Conservation (phyloP, 768 basidiomycete species). For the Kwoniella dejecticola region DNA sequence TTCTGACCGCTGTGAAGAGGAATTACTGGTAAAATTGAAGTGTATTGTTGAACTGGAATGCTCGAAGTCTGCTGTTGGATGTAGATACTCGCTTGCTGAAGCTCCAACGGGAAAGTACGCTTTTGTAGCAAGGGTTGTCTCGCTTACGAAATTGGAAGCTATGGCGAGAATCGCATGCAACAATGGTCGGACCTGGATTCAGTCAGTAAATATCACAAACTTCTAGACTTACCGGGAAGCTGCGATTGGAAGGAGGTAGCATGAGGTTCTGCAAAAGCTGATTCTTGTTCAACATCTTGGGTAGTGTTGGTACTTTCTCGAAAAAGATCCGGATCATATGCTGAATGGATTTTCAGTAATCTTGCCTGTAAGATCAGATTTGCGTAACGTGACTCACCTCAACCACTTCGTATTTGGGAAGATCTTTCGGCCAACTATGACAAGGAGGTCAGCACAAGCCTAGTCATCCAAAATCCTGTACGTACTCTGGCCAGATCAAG, state of each 20-base stretch:
- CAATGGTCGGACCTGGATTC: constrained; percentile 27
- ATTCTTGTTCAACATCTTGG: constrained; percentile 38
- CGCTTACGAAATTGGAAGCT: constrained; percentile 33
- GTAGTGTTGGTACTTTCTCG: constrained; percentile 39
- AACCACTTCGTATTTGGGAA: constrained; percentile 39
- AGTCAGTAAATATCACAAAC: background rate
- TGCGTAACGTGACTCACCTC: constrained; percentile 27
- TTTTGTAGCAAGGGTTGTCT: constrained; percentile 19
- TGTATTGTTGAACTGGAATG: background rate
- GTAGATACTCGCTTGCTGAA: constrained; percentile 19
- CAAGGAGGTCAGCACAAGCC: background rate
- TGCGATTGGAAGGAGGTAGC: constrained; percentile 38
- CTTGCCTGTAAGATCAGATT: background rate
- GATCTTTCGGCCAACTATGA: constrained; percentile 39
- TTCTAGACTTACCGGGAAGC: constrained; percentile 41
- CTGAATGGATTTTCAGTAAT: constrained; percentile 4
- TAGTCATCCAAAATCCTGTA: background rate
- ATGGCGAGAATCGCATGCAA: constrained; percentile 45
- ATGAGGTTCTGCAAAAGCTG: constrained; percentile 31
- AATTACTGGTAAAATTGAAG: background rate
- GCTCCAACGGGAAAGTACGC: constrained; percentile 43
- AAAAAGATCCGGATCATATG: constrained; percentile 40
- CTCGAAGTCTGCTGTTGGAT: constrained; percentile 36
- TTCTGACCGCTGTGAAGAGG: background rate
- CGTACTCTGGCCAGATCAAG: constrained; percentile 46